A percentile compares a stretch with the other conserved stretches of the same genome.
These are phyloP conservation scores for Acanthamoeba castellanii DNA, from an alignment of 208 protist genomes.

Conservation along the genomic window DNA sequence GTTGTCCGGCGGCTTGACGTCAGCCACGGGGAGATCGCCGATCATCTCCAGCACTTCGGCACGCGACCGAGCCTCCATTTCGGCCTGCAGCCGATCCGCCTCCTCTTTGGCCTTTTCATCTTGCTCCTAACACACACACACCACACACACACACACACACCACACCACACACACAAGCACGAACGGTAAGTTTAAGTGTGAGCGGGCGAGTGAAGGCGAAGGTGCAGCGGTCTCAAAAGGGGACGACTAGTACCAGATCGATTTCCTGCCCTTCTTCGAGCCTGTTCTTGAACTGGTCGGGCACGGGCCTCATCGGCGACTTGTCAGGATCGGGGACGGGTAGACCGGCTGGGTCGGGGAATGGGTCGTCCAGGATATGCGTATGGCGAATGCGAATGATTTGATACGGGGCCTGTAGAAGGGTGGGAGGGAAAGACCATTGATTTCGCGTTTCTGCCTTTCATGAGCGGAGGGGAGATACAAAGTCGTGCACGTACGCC, in stretches of 20 bases:
- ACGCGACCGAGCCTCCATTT: slow-evolving; percentile 83
- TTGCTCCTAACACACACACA: not conserved
- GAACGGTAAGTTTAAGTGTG: not conserved
- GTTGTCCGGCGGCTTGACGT: slow-evolving; percentile 97
- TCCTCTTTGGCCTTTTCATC: slow-evolving; percentile 56
- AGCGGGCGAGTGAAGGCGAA: not conserved
- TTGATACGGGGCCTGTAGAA: slow-evolving; percentile 81
- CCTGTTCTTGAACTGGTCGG: slow-evolving; percentile 35
- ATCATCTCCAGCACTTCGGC: slow-evolving; percentile 96
- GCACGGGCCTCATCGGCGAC: slow-evolving; percentile 46
- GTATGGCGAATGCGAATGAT: slow-evolving; percentile 93
- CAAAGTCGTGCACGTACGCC: not conserved
- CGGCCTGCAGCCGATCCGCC: not conserved
- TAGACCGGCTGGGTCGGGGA: slow-evolving; percentile 88
- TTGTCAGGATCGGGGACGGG: slow-evolving; percentile 23
- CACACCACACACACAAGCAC: not conserved
- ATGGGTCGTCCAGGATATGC: slow-evolving; percentile 93
- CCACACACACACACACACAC: not conserved
- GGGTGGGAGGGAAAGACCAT: not conserved
- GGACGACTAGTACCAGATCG: not conserved
- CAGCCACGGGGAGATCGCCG: slow-evolving; percentile 96
- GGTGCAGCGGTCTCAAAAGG: too few species aligned
- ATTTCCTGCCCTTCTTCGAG: slow-evolving; percentile 77
- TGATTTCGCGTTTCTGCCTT: not conserved
- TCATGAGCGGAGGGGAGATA: too few species aligned